phyloP scores from a whole-genome alignment of 2,329 filamentous ascomycete species.

The Biscogniauxia marginata region DNA sequence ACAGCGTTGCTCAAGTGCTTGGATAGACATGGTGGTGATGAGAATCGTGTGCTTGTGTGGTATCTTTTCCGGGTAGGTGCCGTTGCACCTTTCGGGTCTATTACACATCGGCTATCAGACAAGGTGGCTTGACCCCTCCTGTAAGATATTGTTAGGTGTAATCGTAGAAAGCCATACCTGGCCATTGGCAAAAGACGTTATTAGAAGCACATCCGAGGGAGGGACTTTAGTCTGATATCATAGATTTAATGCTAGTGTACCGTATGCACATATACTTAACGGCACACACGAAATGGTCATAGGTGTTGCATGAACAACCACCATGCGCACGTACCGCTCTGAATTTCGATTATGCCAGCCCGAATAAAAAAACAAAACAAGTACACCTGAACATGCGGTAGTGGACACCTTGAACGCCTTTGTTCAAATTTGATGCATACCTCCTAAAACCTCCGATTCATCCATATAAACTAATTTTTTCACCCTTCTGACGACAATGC shows the following conservation, averaged over 20 bases:
- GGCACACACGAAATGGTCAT: too few relatives aligned
- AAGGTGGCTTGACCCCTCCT: not conserved
- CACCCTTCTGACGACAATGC: too few relatives aligned
- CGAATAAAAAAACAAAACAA: not conserved
- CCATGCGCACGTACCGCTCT: not conserved
- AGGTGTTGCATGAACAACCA: too few relatives aligned
- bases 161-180: not conserved
- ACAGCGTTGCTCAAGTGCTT: not conserved
- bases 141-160: not conserved
- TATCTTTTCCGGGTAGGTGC: not conserved
- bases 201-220: too few relatives aligned
- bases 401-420: not conserved
- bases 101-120: not conserved
- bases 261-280: too few relatives aligned
- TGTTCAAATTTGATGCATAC: not conserved
- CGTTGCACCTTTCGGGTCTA: not conserved
- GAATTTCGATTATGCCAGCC: not conserved
- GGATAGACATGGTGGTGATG: not conserved
- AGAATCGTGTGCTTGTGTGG: not conserved
- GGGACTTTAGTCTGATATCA: too few relatives aligned
- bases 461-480: not conserved
- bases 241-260: too few relatives aligned
- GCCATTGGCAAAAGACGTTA: too few relatives aligned
- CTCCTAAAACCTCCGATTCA: constrained; percentile 4
- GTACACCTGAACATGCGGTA: not conserved